Evolutionary conservation across 495 filamentous ascomycete species (phyloP).

Genomic region (Wilcoxina mikolae): DNA sequence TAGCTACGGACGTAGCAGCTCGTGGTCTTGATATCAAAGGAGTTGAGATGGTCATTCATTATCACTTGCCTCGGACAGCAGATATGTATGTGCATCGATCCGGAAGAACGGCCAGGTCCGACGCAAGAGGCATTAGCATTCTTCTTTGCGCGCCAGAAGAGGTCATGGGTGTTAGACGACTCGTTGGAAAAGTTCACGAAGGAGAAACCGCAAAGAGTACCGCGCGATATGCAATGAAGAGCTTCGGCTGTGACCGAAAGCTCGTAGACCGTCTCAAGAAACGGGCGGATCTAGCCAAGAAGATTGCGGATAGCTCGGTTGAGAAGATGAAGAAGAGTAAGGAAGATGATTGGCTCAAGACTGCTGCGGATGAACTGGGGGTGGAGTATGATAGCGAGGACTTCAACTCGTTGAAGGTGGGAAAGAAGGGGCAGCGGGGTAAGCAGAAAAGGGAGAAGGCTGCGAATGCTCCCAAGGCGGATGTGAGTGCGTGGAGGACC

Average conservation of each 20-base stretch:
- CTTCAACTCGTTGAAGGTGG: constrained; percentile 47
- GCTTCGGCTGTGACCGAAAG: constrained; percentile 66
- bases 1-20: constrained; percentile 94
- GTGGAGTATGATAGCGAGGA: constrained; percentile 87
- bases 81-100: constrained; percentile 94
- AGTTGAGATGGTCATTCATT: constrained; percentile 79
- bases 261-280: constrained; percentile 59
- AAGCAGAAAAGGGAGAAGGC: constrained; percentile 61
- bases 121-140: constrained; percentile 60
- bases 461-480: constrained; percentile 50
- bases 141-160: constrained; percentile 86
- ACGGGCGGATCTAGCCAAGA: constrained; percentile 60
- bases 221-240: constrained; percentile 37
- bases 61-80: constrained; percentile 82
- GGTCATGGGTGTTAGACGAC: constrained; percentile 62
- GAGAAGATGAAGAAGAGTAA: constrained; percentile 75
- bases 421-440: constrained; percentile 48
- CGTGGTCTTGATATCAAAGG: constrained; percentile 85
- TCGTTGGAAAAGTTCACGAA: constrained; percentile 75
- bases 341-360: constrained; percentile 70
- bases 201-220: constrained; percentile 29
- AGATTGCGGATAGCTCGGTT: constrained; percentile 62
- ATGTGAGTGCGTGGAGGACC: constrained; percentile 42
- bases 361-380: constrained; percentile 81
- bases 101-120: constrained; percentile 80